Evolutionary conservation across 306 rosid species (phyloP), one percentile per base, ranked within the genome.

Genomic region (Quercus gilva): DNA sequence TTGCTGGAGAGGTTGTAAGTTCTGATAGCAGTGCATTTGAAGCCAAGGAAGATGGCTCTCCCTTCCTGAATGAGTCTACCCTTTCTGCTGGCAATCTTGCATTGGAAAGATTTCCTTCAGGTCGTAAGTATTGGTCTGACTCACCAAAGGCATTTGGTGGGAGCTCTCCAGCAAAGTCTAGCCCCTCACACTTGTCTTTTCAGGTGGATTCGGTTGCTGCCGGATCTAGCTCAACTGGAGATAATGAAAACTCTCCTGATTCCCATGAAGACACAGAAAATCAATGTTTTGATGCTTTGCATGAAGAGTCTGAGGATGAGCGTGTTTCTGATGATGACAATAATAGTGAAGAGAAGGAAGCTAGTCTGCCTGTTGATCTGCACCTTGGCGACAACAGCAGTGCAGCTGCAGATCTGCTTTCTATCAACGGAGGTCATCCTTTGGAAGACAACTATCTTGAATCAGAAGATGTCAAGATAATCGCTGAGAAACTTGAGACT

Each of bases 51-150:
- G 90, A 28, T 55, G 81, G 81, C 59, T 88, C 92, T 77, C 85
- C 90, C 11, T 2, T 52, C 60, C 57, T 72, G 65, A 72, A 43
- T 57, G 94, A 84, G 55, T 77, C 85, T 45, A 0, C 52, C 45
- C 63, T 68, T 73, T 78, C 85, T 78, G 5, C 79, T 17, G 68
- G 79, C 64, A 85, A 28, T 74, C 94, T 96, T 79, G 84, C 96
- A 17, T 69, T 96, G 67, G 99, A 96, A 78, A 80, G 83, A 79
- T 84, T 91, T 81, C 93, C 93, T 78, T 96, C 99, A 35, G 99
- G 99, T 70, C 97, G 98, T 51, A 93, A 82, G 85, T 96, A 89
- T 73, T 96, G 99, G 99, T 88, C 87, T 13, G 93, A 93, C 81
- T 91, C 99, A 19, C 99, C 98, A 41, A 96, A 76, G 86, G 89